phyloP scores from a whole-genome alignment of 192 early-diverging fungal species.

The Mortierella antarctica region DNA sequence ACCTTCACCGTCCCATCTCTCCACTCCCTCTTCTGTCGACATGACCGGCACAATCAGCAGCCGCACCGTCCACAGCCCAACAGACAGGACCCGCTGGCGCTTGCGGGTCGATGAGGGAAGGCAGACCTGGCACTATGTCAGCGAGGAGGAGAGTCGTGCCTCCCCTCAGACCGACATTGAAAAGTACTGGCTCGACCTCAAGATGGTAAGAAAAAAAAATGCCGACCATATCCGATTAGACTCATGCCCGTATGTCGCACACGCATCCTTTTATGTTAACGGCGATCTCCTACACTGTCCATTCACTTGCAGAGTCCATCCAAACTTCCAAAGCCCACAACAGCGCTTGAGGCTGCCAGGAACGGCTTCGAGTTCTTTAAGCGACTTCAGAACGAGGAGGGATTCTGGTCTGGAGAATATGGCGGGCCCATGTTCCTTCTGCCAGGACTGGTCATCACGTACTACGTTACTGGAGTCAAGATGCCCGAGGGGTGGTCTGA shows the following conservation, averaged over 20 bases:
- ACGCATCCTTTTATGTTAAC: background rate
- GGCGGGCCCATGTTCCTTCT: conserved; percentile 98
- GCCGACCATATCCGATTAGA: too few relatives aligned
- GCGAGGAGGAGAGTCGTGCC: conserved; percentile 56
- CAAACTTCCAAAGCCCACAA: conserved; percentile 67
- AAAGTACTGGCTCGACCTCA: conserved; percentile 90
- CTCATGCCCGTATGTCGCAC: too few relatives aligned
- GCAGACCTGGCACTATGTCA: conserved; percentile 93
- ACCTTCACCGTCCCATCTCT: background rate
- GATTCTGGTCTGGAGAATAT: conserved; percentile 97
- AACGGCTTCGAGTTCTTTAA: conserved; percentile 94
- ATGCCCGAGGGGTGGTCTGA: conserved; percentile 71
- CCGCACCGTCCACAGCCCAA: conserved; percentile 35
- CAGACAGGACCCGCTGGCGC: conserved; percentile 90
- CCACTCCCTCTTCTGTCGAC: background rate
- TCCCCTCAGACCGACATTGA: conserved; percentile 86
- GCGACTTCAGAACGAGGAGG: conserved; percentile 88
- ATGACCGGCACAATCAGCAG: conserved; percentile 25
- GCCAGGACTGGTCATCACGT: conserved; percentile 89
- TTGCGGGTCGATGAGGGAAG: conserved; percentile 86
- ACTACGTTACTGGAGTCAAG: conserved; percentile 83
- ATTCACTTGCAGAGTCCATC: background rate
- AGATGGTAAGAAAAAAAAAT: conserved; percentile 49
- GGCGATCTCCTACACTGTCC: background rate
- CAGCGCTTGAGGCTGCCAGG: conserved; percentile 82